Conservation (phyloP, 805 yeast genomes). For the Starmerella riodocensis region DNA sequence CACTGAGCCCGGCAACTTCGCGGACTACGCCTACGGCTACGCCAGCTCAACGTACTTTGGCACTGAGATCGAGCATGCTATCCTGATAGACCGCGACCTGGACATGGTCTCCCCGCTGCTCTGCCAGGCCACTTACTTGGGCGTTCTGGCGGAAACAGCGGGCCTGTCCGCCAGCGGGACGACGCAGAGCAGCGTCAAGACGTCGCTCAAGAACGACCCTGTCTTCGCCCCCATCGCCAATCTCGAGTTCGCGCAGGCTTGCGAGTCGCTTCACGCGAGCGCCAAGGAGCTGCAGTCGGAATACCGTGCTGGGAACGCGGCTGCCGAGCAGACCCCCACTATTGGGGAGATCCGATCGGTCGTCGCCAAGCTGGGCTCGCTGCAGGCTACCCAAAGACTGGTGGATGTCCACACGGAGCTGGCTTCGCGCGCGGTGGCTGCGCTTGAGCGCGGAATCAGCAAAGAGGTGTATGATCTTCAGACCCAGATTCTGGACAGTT, state of each 20-base stretch:
- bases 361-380: conserved; percentile 52
- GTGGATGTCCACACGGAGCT: conserved; percentile 60
- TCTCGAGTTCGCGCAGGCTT: conserved; percentile 68
- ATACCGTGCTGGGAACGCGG: conserved; percentile 36
- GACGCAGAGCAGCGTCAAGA: conserved; percentile 4
- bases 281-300: conserved; percentile 61
- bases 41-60: conserved; percentile 24
- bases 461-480: conserved; percentile 25
- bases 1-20: background rate
- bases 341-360: conserved; percentile 55
- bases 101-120: conserved; percentile 62
- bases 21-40: conserved; percentile 24
- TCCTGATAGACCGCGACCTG: conserved; percentile 64
- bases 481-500: conserved; percentile 53
- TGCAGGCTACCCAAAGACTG: conserved; percentile 55
- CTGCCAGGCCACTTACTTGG: conserved; percentile 69
- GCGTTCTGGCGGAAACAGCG: conserved; percentile 63
- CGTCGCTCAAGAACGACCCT: conserved; percentile 15
- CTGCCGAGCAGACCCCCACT: conserved; percentile 32
- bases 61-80: conserved; percentile 39
- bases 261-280: conserved; percentile 50
- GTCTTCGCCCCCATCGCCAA: conserved; percentile 35
- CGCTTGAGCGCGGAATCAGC: conserved; percentile 30
- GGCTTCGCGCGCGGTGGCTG: conserved; percentile 49
- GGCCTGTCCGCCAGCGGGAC: conserved; percentile 32